A percentile compares a stretch with the other conserved stretches of the same genome.
Conservation (phyloP, 2,329 filamentous ascomycete species). For the Cyanodermella asteris region DNA sequence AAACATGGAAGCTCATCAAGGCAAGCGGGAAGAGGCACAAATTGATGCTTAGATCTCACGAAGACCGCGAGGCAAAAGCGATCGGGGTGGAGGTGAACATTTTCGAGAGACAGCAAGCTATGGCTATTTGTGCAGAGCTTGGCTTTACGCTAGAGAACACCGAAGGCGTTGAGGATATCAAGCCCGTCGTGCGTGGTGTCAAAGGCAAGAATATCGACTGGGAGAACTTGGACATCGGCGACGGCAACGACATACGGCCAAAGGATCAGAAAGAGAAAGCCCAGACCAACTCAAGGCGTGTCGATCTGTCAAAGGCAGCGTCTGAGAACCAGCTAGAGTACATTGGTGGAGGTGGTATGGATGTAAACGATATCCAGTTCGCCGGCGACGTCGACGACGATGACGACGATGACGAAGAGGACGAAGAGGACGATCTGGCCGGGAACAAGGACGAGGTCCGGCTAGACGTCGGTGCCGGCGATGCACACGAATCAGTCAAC, state of each 20-base stretch:
- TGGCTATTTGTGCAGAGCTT: slow-evolving; percentile 6
- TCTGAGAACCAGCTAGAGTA: slow-evolving; percentile 3
- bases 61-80: slow-evolving; percentile 8
- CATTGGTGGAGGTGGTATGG: no score
- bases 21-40: slow-evolving; percentile 4
- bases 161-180: slow-evolving; percentile 7
- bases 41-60: slow-evolving; percentile 5
- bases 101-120: slow-evolving; percentile 6
- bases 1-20: slow-evolving; percentile 9
- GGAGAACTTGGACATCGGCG: slow-evolving; percentile 5
- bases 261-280: no score
- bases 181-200: slow-evolving; percentile 8
- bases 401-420: neutral
- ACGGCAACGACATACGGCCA: neutral
- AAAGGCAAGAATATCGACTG: slow-evolving; percentile 8
- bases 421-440: slow-evolving; percentile 6
- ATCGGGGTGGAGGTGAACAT: slow-evolving; percentile 8
- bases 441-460: no score
- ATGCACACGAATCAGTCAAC: slow-evolving; percentile 6
- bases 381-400: neutral
- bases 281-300: no score
- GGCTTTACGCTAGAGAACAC: slow-evolving; percentile 9
- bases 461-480: slow-evolving; percentile 6
- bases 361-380: slow-evolving; percentile 1
- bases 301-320: slow-evolving; percentile 6